Base-by-base conservation (phyloP, 768 basidiomycete species). In the Auricularia auricula-judae region DNA sequence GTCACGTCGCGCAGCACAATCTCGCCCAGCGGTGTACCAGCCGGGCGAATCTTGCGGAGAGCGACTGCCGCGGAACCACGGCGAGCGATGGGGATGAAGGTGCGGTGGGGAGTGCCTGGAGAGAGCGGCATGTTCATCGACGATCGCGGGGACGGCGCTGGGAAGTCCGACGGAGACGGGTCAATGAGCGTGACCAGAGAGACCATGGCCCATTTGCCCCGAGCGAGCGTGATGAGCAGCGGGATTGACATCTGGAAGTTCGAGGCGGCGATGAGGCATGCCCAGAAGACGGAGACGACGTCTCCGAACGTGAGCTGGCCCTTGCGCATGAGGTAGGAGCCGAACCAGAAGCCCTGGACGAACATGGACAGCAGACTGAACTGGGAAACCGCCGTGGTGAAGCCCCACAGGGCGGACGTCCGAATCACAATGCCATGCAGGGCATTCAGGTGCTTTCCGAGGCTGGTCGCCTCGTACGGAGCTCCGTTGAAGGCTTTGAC, bases 201-300 rank as follows among this genome's bases (percentile, higher is more conserved):
- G 1, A 81, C 85, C 81, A 93, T 87, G 3, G 89, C 85, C 63
- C 83, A 83, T 72, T 96, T 97, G 64, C 93, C 96, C 71, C 88
- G 89, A 18, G 87, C 81, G 65, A 97, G 76, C 36, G 80, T 75
- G 67, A 94, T 86, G 68, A 92, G 76, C 66, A 90, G 85, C 0
- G 94, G 93, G 10, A 98, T 84, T 70, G 86, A 86, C 81, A 89
- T 85, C 72, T 97, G 93, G 2, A 97, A 76, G 73, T 92, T 93
- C 69, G 83, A 87, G 1, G 89, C 88, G 0, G 92, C 93, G 66
- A 98, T 89, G 23, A 98, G 78, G 72, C 92, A 94, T 0, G 96
- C 94, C 95, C 96, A 98, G 74, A 98, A 99, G 62, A 95, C 92
- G n/a, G 89, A 86, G 88, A 94, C 95, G 67, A 98, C 89, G 42